Evolutionary conservation across 2,329 filamentous ascomycete genomes (phyloP).

Genomic region (Colletotrichum horii): DNA sequence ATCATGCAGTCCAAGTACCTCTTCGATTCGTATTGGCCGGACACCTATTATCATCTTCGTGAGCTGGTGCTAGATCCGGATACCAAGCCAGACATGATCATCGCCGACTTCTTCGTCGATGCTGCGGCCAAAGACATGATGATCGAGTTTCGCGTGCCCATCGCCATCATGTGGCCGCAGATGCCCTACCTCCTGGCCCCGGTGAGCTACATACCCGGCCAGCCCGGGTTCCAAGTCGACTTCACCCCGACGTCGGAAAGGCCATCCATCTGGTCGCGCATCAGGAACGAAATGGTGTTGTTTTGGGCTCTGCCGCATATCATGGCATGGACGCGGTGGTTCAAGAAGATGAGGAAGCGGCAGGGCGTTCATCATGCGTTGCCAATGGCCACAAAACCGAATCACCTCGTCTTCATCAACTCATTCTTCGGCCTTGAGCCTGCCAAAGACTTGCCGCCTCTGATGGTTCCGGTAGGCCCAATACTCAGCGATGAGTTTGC

Average conservation of each 20-base stretch:
- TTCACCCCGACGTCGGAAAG: conserved; percentile 39
- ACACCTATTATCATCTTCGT: conserved; percentile 29
- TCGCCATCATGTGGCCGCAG: conserved; percentile 44
- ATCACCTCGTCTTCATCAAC: conserved; percentile 47
- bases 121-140: conserved; percentile 44
- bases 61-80: conserved; percentile 24
- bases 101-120: conserved; percentile 48
- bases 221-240: conserved; percentile 45
- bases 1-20: conserved; percentile 40
- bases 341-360: conserved; percentile 35
- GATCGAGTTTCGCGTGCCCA: conserved; percentile 38
- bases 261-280: conserved; percentile 39
- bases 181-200: conserved; percentile 44
- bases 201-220: conserved; percentile 43
- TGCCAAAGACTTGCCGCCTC: conserved; percentile 45
- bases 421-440: conserved; percentile 49
- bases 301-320: conserved; percentile 34
- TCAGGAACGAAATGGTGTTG: conserved; percentile 34
- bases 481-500: conserved; percentile 40
- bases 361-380: conserved; percentile 36
- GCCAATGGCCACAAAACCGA: conserved; percentile 36
- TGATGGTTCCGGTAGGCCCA: conserved; percentile 43
- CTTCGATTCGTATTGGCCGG: conserved; percentile 41
- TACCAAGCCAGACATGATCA: conserved; percentile 40
- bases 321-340: conserved; percentile 25